Percentiles rank a stretch among this genome's conserved stretches.
Evolutionary conservation across 2,329 filamentous ascomycete species (phyloP).

Genomic region (Cercospora brassicicola): DNA sequence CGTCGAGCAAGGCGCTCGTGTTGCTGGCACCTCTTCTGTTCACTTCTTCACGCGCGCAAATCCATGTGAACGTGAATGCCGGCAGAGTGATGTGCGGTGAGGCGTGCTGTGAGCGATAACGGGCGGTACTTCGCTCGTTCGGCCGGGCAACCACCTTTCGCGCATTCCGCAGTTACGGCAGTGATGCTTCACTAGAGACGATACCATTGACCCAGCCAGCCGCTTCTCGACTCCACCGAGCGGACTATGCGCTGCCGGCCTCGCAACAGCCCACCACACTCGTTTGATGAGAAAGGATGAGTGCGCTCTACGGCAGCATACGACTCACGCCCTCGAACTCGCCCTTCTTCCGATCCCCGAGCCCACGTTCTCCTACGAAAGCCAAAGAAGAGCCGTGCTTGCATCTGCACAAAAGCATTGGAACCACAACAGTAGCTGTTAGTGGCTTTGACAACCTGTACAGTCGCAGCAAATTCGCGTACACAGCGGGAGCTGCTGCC

Average conservation of each 20-base stretch:
- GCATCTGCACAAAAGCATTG: conserved; percentile 79
- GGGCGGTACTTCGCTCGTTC: neutral
- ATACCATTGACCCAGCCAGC: neutral
- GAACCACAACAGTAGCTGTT: conserved; percentile 80
- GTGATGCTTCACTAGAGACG: conserved; percentile 1
- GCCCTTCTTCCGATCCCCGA: conserved; percentile 60
- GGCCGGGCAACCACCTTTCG: conserved; percentile 2
- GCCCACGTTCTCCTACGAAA: conserved; percentile 63
- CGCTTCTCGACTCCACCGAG: neutral
- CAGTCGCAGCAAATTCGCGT: conserved; percentile 71
- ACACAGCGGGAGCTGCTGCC: conserved; percentile 90
- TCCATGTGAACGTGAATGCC: neutral
- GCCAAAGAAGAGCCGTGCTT: conserved; percentile 53
- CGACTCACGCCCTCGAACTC: conserved; percentile 71
- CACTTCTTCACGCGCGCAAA: neutral
- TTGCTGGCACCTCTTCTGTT: neutral
- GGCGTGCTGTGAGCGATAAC: neutral
- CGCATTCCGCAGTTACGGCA: neutral
- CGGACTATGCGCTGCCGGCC: conserved; percentile 12
- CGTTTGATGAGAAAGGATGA: conserved; percentile 24
- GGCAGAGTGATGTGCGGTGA: conserved; percentile 1
- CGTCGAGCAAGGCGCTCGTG: neutral
- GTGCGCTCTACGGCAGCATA: conserved; percentile 33
- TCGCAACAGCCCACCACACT: conserved; percentile 25
- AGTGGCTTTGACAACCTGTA: conserved; percentile 82